Conservation (phyloP, 2,329 filamentous ascomycete genomes). For the Teratosphaeria viscida region DNA sequence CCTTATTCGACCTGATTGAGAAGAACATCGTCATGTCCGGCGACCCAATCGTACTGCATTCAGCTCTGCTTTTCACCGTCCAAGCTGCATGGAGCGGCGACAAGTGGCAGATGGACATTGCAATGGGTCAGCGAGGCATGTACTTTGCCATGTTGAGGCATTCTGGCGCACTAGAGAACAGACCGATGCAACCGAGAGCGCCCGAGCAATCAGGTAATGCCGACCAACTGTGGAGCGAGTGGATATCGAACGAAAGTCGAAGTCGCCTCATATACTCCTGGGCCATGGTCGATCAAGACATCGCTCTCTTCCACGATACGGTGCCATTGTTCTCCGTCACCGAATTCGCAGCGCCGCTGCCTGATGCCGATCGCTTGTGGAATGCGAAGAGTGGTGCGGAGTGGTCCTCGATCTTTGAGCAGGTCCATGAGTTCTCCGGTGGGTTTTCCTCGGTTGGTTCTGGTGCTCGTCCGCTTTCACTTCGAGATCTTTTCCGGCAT, state of each 20-base stretch:
- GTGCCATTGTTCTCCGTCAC: constrained; percentile 53
- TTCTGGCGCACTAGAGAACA: constrained; percentile 51
- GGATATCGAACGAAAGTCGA: constrained; percentile 54
- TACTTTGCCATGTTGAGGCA: constrained; percentile 63
- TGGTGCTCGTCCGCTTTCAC: constrained; percentile 45
- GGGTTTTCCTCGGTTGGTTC: constrained; percentile 45
- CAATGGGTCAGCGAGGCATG: constrained; percentile 64
- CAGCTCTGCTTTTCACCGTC: constrained; percentile 56
- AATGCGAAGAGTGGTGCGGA: constrained; percentile 46
- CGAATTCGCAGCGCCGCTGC: constrained; percentile 55
- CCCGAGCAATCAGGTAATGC: constrained; percentile 37
- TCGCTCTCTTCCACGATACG: constrained; percentile 56
- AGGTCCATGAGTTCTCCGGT: constrained; percentile 45
- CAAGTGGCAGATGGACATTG: constrained; percentile 69
- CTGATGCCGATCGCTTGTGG: constrained; percentile 54
- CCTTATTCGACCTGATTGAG: constrained; percentile 61
- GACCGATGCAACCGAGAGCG: constrained; percentile 34
- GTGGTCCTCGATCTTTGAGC: constrained; percentile 51
- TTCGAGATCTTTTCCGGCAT: constrained; percentile 56
- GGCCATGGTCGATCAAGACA: constrained; percentile 64
- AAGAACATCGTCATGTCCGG: constrained; percentile 59
- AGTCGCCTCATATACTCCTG: constrained; percentile 63
- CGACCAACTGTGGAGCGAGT: constrained; percentile 50
- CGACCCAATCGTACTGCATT: constrained; percentile 53
- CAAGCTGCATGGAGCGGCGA: constrained; percentile 64